Conservation (phyloP, 495 filamentous ascomycete species). For the Chaetomidium leptoderma region DNA sequence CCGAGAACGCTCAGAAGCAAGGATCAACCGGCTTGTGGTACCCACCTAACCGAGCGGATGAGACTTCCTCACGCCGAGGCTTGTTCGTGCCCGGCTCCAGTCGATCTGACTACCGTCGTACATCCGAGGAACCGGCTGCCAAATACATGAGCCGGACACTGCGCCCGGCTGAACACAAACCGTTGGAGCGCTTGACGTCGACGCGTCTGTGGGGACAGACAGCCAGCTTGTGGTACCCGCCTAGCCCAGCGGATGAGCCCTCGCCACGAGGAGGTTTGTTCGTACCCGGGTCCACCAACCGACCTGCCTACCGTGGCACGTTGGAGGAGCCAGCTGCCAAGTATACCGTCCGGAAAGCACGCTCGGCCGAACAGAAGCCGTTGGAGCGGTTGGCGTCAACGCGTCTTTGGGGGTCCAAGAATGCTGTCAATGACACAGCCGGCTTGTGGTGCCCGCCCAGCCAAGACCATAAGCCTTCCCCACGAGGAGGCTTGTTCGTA, state of each 20-base stretch:
- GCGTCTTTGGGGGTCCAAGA: slow-evolving; percentile 30
- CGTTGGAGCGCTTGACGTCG: slow-evolving; percentile 31
- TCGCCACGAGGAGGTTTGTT: slow-evolving; percentile 26
- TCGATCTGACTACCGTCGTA: slow-evolving; percentile 32
- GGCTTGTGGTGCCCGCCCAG: slow-evolving; percentile 26
- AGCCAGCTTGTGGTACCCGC: slow-evolving; percentile 26
- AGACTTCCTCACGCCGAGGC: slow-evolving; percentile 14
- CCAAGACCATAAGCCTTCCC: slow-evolving; percentile 6
- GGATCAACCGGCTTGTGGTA: slow-evolving; percentile 26
- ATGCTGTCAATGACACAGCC: slow-evolving; percentile 7
- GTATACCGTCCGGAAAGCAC: slow-evolving; percentile 27
- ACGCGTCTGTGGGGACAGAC: no score
- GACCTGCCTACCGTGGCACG: slow-evolving; percentile 33
- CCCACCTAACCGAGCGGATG: slow-evolving; percentile 6
- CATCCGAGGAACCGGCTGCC: slow-evolving; percentile 35
- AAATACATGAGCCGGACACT: slow-evolving; percentile 27
- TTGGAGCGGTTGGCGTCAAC: slow-evolving; percentile 30
- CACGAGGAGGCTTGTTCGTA: slow-evolving; percentile 27
- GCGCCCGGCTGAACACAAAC: slow-evolving; percentile 25
- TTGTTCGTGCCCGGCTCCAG: slow-evolving; percentile 25
- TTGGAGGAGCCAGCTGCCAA: slow-evolving; percentile 35
- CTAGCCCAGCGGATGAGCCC: slow-evolving; percentile 2
- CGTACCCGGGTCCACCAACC: slow-evolving; percentile 16
- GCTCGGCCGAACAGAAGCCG: slow-evolving; percentile 25
- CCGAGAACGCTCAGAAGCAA: slow-evolving; percentile 15